Evolutionary conservation across 148 eudicot genomes (phyloP), one percentile per base, ranked within the genome.

Genomic region (Rhododendron henanense): DNA sequence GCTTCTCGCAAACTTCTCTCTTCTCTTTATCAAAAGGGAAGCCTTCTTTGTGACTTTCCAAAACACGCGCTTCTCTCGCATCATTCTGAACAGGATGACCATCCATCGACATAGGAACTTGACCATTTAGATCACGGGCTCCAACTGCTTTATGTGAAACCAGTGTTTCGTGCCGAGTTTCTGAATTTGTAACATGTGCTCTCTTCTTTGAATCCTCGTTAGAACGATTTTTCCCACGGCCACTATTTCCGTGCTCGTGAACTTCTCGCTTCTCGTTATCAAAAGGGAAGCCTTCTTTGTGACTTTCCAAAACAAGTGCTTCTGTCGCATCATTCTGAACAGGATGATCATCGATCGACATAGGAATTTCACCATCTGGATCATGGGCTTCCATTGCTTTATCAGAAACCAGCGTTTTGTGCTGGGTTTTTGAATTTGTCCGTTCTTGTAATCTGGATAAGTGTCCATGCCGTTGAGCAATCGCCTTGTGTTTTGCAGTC

Each of bases 401-500:
- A 77, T 78, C 82, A 55, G 83, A 59, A 53, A 37, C 87, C 57
- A 16, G 79, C 55, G 18, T 69, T 59, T 85, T 79, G 0, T 57
- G 80, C 28, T 83, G 85, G 45, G 89, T 86, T 77, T 87, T 87
- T 53, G 37, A 79, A 28, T 25, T 37, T 41, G 69, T 11, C 84
- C 81, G 78, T 69, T 78, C 85, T 79, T 81, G 83, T 47, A 83
- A 83, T 65, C 78, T 92, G 82, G 79, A 84, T 23, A 82, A 73
- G 88, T 95, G 98, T 31, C 96, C 92, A 77, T 91, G 89, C 88
- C 84, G 84, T 88, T 89, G 86, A 86, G 98, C 98, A 81, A 97
- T 91, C 73, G 79, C 89, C 88, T 33, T 94, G 89, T 94, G 95
- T 86, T 89, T 90, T 59, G 80, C 44, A 45, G 96, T 95, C 94